phyloP scores from a whole-genome alignment of 306 rosid genomes.

The Vicia villosa region DNA sequence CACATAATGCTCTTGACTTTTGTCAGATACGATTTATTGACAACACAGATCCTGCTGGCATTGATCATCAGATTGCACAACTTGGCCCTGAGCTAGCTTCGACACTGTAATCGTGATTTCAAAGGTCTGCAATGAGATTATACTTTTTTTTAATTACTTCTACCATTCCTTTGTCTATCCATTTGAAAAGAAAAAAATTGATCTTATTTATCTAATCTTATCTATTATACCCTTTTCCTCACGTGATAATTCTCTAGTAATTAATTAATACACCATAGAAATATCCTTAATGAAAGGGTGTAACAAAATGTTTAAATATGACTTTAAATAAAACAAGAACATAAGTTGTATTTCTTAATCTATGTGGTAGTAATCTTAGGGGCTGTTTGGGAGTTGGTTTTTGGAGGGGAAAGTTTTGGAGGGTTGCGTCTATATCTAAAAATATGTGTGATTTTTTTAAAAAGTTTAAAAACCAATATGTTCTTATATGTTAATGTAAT shows the following conservation, averaged over 20 bases:
- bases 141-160: conserved; percentile 14
- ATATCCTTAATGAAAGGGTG: background rate
- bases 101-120: conserved; percentile 92
- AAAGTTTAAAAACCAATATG: no score
- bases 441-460: no score
- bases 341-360: conserved; percentile 9
- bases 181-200: background rate
- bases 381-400: no score
- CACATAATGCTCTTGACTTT: conserved; percentile 16
- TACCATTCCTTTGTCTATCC: background rate
- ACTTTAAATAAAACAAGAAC: background rate
- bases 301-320: background rate
- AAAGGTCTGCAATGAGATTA: conserved; percentile 57
- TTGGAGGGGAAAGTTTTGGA: no score
- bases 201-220: background rate
- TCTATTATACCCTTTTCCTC: conserved; percentile 6
- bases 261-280: background rate
- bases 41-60: conserved; percentile 99
- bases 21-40: conserved; percentile 94
- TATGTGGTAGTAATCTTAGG: background rate
- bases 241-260: background rate
- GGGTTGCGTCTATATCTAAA: no score
- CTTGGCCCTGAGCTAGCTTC: conserved; percentile 88
- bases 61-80: conserved; percentile 99
- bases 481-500: no score